These are phyloP conservation scores for Aspergillus ellipticus DNA, from an alignment of 495 filamentous ascomycete genomes.

Conservation along the genomic window DNA sequence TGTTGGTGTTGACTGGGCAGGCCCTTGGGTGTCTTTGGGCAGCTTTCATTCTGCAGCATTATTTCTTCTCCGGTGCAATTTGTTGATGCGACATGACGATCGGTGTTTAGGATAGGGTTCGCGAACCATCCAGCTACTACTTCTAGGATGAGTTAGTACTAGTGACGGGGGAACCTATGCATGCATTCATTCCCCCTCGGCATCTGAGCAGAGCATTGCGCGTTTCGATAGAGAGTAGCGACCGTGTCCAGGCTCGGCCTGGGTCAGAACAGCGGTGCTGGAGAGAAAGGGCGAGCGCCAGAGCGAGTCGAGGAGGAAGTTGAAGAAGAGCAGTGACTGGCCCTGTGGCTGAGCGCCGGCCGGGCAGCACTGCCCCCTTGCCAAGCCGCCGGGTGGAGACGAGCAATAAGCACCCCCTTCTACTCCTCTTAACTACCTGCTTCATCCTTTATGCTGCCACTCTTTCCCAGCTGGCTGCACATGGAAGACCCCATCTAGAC, in stretches of 20 bases:
- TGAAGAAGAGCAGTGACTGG: no score
- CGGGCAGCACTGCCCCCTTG: neutral
- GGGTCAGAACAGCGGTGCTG: no score
- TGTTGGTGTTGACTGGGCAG: neutral
- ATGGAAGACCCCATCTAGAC: no score
- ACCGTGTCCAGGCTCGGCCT: no score
- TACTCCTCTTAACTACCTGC: no score
- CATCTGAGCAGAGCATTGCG: neutral
- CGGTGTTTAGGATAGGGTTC: neutral
- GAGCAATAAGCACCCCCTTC: neutral
- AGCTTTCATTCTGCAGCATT: neutral
- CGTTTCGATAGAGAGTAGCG: neutral
- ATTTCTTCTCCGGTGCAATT: neutral
- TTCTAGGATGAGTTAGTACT: neutral
- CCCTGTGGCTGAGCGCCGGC: neutral
- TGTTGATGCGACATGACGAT: neutral
- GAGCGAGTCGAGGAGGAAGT: no score
- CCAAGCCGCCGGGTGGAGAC: neutral
- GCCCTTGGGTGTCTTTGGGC: neutral
- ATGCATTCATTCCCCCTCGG: neutral
- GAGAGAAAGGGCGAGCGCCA: no score
- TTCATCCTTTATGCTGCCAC: no score
- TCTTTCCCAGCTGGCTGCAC: no score
- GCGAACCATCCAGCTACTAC: neutral
- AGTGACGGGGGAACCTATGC: neutral